Evolutionary conservation across 176 grass and related monocot genomes (phyloP).

Genomic region (Triticum turgidum): DNA sequence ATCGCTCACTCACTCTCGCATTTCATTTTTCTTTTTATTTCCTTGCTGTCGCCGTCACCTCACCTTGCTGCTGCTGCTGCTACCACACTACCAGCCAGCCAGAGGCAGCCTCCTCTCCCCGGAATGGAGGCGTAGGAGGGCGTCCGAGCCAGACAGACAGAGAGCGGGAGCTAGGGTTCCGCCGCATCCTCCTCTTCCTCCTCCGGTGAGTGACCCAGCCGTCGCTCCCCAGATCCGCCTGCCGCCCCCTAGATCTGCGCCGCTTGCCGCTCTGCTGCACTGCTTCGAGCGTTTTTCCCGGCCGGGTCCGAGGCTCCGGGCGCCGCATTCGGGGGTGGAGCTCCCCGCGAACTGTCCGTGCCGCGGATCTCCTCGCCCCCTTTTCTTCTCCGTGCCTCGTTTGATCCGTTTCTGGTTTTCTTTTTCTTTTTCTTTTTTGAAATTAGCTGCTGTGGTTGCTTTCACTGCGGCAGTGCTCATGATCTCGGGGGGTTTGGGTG

Average conservation of each 20-base stretch:
- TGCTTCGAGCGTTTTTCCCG: not conserved
- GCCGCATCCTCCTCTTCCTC: not conserved
- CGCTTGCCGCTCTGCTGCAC: not conserved
- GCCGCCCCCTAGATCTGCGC: slow-evolving; percentile 38
- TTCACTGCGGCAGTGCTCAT: not conserved
- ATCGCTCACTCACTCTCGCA: not conserved
- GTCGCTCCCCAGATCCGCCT: slow-evolving; percentile 38
- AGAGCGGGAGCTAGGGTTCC: slow-evolving; percentile 45
- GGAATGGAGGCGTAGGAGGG: slow-evolving; percentile 42
- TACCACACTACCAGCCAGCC: slow-evolving; percentile 20
- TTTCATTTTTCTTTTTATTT: not conserved
- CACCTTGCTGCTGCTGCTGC: not conserved
- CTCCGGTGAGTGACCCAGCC: slow-evolving; percentile 21
- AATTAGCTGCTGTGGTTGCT: not conserved
- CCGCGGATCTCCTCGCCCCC: not conserved
- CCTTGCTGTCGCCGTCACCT: slow-evolving; percentile 18
- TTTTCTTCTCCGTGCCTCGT: not conserved
- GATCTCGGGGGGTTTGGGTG: not conserved
- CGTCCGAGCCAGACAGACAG: not conserved
- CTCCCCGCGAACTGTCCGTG: not conserved
- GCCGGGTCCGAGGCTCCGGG: not conserved
- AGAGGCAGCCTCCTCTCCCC: not conserved
- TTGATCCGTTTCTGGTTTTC: not conserved
- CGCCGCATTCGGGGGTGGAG: slow-evolving; percentile 11
- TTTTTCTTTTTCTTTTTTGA: not conserved